These are phyloP conservation scores for Botrytis pseudocinerea DNA, from an alignment of 2,329 filamentous ascomycete species.

Conservation along the genomic window DNA sequence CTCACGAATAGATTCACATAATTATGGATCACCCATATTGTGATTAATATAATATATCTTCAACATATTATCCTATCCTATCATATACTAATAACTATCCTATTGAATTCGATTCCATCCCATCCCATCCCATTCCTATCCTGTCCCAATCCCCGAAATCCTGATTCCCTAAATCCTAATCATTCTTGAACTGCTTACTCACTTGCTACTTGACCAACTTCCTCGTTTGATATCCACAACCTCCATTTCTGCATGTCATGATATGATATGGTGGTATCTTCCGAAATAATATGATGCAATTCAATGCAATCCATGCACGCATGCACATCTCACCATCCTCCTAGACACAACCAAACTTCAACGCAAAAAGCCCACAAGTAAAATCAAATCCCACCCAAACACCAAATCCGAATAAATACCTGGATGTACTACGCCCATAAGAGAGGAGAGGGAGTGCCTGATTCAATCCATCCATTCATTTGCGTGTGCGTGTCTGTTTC, in stretches of 20 bases:
- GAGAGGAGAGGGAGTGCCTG: slow-evolving; percentile 4
- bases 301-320: background rate
- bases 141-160: background rate
- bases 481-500: slow-evolving; percentile 1
- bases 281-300: background rate
- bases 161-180: background rate
- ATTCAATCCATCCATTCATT: background rate
- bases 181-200: background rate
- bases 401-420: background rate
- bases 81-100: background rate
- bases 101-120: background rate
- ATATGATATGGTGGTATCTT: background rate
- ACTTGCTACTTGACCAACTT: background rate
- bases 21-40: background rate
- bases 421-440: background rate
- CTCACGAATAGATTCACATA: background rate
- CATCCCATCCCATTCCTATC: background rate
- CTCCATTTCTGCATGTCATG: background rate
- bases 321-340: background rate
- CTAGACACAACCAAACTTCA: background rate
- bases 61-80: background rate
- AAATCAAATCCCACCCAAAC: background rate
- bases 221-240: background rate
- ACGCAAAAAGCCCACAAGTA: background rate
- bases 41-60: background rate